These are phyloP conservation scores for Fusarium heterosporum DNA, from an alignment of 2,329 filamentous ascomycete genomes.

Conservation along the genomic window DNA sequence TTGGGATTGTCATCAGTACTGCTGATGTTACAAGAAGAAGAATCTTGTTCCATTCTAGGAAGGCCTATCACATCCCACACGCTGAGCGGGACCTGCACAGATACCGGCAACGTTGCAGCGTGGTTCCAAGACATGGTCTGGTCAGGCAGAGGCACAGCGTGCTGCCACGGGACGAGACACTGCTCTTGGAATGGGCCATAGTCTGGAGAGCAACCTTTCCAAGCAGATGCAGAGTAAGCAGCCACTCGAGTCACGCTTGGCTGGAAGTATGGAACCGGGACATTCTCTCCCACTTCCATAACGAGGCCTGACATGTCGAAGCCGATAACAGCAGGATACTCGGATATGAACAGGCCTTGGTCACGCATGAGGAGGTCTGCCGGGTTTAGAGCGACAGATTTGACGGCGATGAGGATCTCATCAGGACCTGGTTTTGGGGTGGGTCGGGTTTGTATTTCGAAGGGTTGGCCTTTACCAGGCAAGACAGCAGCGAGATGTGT, in stretches of 20 bases:
- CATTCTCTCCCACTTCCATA: constrained; percentile 54
- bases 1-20: neutral
- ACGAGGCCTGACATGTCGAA: constrained; percentile 59
- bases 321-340: constrained; percentile 57
- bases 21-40: constrained; percentile 1
- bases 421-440: constrained; percentile 59
- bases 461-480: constrained; percentile 51
- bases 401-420: constrained; percentile 61
- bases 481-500: constrained; percentile 57
- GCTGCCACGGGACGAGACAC: constrained; percentile 57
- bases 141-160: constrained; percentile 52
- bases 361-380: constrained; percentile 58
- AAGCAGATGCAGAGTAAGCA: constrained; percentile 55
- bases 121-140: constrained; percentile 53
- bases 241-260: constrained; percentile 53
- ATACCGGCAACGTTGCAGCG: constrained; percentile 55
- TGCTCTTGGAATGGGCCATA: constrained; percentile 61
- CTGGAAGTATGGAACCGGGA: constrained; percentile 49
- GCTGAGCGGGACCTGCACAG: constrained; percentile 52
- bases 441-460: constrained; percentile 52
- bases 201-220: constrained; percentile 57
- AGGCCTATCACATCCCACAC: constrained; percentile 56
- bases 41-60: constrained; percentile 33
- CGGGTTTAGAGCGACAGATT: constrained; percentile 62
- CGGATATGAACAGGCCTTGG: constrained; percentile 55